Evolutionary conservation across 1,284 basidiomycete species (phyloP), one percentile per base, ranked within the genome.

Genomic region (Rhizoctonia solani): DNA sequence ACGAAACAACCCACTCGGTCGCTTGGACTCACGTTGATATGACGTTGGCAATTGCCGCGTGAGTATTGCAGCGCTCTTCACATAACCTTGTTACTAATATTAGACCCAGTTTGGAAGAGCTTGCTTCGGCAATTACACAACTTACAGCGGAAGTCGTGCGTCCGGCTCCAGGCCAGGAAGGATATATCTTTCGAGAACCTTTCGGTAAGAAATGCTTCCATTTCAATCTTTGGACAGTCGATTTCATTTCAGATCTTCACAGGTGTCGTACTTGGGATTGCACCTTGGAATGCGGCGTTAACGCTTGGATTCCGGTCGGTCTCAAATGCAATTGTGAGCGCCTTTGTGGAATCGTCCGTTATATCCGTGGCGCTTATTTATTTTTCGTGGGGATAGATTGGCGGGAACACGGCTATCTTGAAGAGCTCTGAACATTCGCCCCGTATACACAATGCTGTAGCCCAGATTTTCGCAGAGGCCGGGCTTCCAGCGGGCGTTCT

Each of bases 401-500:
- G 75, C 1, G 79, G 79, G 13, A 79, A 79, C 71, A 77, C 77
- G 1, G 75, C 76, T 13, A 72, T 79, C 0, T 68, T 79, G 21
- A 79, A 79, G 71, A 70, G 67, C 13, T 66, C 53, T 23, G 69
- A 70, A 39, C 55, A 54, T 47, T 68, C 67, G n/a, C 69, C 69
- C 8, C 54, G 54, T 16, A 16, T 61, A 5, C 67, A 70, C 41
- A 49, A 34, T 29, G 55, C 41, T 21, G 47, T 70, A 16, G 56
- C 67, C 14, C 53, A 70, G 29, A 41, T 68, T n/a, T 68, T 70
- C 32, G 30, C 41, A 46, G 79, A 79, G 41, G 79, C 79, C 3
- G 80, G 80, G 1, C 72, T 81, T 2, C 80, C 80, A 2, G 72
- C 72, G 3, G 79, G 79, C 1, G 79, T 78, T 3, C 70, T 81